Conservation (phyloP, 2,329 filamentous ascomycete genomes). For the Sporothrix luriei region DNA sequence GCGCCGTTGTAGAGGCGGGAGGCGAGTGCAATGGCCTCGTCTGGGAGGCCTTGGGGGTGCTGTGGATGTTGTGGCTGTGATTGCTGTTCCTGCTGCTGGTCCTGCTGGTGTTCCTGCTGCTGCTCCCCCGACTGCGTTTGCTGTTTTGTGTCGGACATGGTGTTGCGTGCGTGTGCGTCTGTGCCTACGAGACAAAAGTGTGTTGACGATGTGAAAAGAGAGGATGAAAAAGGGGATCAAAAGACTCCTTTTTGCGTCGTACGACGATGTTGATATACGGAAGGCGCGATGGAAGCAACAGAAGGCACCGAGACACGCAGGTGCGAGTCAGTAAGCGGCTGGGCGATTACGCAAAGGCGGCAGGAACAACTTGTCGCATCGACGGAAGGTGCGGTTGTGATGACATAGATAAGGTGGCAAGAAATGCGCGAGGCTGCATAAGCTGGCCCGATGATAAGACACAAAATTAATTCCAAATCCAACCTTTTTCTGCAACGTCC, state of each 20-base stretch:
- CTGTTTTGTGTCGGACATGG: conserved; percentile 12
- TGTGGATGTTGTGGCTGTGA: neutral
- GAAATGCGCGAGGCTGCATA: neutral
- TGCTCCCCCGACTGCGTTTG: neutral
- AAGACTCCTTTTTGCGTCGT: too few relatives aligned
- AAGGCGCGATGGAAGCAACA: neutral
- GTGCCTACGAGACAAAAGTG: neutral
- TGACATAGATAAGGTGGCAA: neutral
- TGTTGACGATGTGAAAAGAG: neutral
- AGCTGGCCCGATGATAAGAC: too few relatives aligned
- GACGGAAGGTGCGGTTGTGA: conserved; percentile 10
- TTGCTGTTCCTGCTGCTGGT: neutral
- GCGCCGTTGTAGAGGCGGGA: conserved; percentile 68
- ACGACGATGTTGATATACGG: too few relatives aligned
- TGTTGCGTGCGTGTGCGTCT: neutral
- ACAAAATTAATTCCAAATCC: too few relatives aligned
- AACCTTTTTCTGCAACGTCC: neutral
- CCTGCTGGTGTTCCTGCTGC: neutral
- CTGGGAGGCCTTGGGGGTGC: neutral
- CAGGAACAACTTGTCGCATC: conserved; percentile 1
- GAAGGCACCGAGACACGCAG: neutral
- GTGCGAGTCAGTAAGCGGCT: conserved; percentile 14
- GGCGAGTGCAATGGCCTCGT: conserved; percentile 59
- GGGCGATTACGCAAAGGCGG: conserved; percentile 21
- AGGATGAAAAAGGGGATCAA: neutral